Evolutionary conservation across 2,329 filamentous ascomycete genomes (phyloP).

Genomic region (Geosmithia morbida): DNA sequence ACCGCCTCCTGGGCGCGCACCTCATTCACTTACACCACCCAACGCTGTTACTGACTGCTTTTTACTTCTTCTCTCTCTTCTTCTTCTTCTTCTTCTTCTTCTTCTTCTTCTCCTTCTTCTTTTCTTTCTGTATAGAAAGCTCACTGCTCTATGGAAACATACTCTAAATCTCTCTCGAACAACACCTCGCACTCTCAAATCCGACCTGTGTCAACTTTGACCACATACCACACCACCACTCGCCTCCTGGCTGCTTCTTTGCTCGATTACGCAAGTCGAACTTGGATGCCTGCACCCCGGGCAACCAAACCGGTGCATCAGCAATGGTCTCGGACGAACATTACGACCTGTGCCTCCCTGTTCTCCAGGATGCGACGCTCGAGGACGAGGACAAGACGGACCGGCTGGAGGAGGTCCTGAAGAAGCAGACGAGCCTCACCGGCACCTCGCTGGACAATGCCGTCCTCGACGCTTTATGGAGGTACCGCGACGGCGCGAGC

Average conservation of each 20-base stretch:
- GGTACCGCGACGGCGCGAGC: conserved; percentile 55
- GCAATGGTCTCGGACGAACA: conserved; percentile 83
- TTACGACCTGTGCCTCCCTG: conserved; percentile 79
- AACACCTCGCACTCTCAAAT: no score
- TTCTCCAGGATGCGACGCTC: conserved; percentile 67
- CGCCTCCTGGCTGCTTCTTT: no score
- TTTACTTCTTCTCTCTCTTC: neutral
- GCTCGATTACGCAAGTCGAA: no score
- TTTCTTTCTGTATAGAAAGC: no score
- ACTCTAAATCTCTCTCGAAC: no score
- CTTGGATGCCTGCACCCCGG: no score
- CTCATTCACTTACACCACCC: neutral
- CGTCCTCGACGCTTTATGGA: conserved; percentile 82
- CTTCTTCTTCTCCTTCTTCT: no score
- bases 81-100: no score
- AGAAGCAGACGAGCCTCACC: conserved; percentile 59
- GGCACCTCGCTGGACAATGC: conserved; percentile 77
- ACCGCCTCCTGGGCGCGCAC: neutral
- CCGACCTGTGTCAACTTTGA: no score
- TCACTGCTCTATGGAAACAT: no score
- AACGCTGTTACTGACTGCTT: neutral
- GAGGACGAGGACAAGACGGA: conserved; percentile 96
- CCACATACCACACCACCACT: no score
- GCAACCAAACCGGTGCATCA: no score
- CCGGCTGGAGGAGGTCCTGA: conserved; percentile 73